Evolutionary conservation across 495 filamentous ascomycete species (phyloP).

Genomic region (Aspergillus taichungensis): DNA sequence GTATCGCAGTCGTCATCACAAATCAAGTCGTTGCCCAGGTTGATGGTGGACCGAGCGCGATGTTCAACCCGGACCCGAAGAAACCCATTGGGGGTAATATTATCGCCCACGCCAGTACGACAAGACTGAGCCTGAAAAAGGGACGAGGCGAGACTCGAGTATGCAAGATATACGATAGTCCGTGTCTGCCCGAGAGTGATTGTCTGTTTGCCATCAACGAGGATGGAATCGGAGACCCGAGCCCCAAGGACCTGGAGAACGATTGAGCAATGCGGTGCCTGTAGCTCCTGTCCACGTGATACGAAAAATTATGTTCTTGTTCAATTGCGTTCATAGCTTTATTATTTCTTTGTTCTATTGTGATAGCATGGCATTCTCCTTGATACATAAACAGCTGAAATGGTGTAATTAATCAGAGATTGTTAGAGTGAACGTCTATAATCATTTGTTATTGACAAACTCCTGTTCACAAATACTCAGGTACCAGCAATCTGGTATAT

Average conservation of each 20-base stretch:
- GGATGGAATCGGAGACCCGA: slow-evolving; percentile 92
- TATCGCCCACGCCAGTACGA: slow-evolving; percentile 94
- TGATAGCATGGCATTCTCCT: neutral
- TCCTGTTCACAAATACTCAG: no score
- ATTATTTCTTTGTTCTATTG: neutral
- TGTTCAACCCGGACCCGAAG: slow-evolving; percentile 99
- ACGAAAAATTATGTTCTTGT: slow-evolving; percentile 14
- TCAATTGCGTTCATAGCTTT: slow-evolving; percentile 8
- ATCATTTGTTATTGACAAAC: no score
- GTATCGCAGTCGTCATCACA: slow-evolving; percentile 96
- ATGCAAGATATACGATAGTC: slow-evolving; percentile 98
- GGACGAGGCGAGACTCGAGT: slow-evolving; percentile 90
- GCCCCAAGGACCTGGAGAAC: slow-evolving; percentile 91
- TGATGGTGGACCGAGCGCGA: slow-evolving; percentile 86
- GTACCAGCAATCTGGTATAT: no score
- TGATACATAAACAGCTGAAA: no score
- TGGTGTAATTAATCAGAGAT: neutral
- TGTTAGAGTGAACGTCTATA: neutral
- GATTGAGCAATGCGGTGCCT: slow-evolving; percentile 26
- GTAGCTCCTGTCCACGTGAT: slow-evolving; percentile 26
- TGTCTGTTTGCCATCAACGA: slow-evolving; percentile 95
- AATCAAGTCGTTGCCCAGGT: slow-evolving; percentile 99
- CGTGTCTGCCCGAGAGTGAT: slow-evolving; percentile 92
- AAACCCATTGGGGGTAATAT: slow-evolving; percentile 99
- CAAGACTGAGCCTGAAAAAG: slow-evolving; percentile 83